A percentile compares a stretch with the other conserved stretches of the same genome.
Conservation (phyloP, 164 flowering plant species). For the Vitis riparia region DNA sequence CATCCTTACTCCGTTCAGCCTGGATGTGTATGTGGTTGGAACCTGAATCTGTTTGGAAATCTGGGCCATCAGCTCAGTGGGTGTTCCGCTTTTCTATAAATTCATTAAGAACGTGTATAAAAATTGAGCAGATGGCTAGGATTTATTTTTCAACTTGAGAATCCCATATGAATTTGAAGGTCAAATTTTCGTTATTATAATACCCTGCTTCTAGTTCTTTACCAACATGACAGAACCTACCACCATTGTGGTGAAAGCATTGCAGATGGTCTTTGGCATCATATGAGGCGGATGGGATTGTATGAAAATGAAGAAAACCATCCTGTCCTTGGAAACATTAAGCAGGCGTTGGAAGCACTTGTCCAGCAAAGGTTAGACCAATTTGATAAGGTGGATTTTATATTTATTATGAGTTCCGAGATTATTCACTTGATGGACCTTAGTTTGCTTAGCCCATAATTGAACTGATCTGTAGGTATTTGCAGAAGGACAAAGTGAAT, state of each 20-base stretch:
- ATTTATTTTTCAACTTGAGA: too few species aligned
- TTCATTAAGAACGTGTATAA: too few species aligned
- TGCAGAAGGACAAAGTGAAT: constrained; percentile 73
- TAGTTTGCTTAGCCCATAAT: background rate
- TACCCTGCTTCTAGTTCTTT: background rate
- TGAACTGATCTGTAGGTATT: constrained; percentile 39
- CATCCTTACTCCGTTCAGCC: background rate
- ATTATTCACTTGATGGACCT: too few species aligned
- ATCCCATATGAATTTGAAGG: background rate
- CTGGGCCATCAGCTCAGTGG: too few species aligned
- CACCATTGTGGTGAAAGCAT: background rate
- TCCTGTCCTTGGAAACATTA: constrained; percentile 69
- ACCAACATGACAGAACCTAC: background rate
- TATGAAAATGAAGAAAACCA: constrained; percentile 66
- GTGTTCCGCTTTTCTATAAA: too few species aligned
- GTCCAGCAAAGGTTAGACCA: constrained; percentile 76
- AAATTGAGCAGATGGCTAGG: background rate
- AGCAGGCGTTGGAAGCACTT: constrained; percentile 73
- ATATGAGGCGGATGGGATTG: constrained; percentile 71
- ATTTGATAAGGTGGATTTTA: background rate
- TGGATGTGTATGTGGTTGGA: background rate
- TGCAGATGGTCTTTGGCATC: constrained; percentile 80
- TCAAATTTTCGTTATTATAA: background rate
- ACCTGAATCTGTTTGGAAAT: background rate
- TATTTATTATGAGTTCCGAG: background rate